phyloP scores from a whole-genome alignment of 163 green algal species.

The Dunaliella salina region DNA sequence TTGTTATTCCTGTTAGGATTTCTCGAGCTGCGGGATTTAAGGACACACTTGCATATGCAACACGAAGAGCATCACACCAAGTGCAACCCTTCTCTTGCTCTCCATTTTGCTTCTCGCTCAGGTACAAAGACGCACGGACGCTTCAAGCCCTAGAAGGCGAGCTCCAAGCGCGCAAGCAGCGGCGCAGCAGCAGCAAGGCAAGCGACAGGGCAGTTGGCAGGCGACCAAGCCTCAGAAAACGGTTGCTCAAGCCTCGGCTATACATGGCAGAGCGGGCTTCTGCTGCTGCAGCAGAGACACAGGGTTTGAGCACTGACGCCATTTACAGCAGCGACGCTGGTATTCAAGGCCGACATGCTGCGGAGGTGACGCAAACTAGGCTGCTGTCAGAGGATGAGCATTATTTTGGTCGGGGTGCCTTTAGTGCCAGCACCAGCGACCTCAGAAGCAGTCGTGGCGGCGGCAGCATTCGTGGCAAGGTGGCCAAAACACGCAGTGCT shows the following conservation, averaged over 20 bases:
- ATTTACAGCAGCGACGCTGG: background rate
- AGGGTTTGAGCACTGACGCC: background rate
- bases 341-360: background rate
- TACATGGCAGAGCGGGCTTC: background rate
- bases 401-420: background rate
- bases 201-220: background rate
- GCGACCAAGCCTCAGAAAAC: background rate
- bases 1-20: too few species aligned
- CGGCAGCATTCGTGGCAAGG: background rate
- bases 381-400: background rate
- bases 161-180: background rate
- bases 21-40: background rate
- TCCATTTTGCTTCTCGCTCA: background rate
- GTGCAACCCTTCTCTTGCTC: background rate
- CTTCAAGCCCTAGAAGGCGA: background rate
- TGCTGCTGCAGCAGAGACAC: background rate
- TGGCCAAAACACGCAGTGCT: background rate
- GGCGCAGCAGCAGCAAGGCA: background rate
- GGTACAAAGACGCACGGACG: background rate
- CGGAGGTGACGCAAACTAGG: background rate
- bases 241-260: background rate
- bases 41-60: background rate
- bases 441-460: background rate
- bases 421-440: background rate
- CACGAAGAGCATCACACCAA: background rate